Conservation (phyloP, 1,139 yeast genomes). For the Tardiomyces digboiensis region DNA sequence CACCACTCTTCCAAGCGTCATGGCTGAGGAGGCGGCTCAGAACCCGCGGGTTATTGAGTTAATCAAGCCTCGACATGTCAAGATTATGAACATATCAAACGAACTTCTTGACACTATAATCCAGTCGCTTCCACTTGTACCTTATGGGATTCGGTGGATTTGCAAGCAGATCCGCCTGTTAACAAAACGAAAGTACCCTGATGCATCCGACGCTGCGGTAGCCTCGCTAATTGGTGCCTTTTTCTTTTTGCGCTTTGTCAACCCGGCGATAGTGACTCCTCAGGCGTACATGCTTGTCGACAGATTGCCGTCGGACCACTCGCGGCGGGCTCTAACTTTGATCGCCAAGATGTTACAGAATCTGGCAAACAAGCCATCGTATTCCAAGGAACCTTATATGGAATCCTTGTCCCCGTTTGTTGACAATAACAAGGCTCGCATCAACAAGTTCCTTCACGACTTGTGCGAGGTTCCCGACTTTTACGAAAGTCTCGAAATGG, state of each 20-base stretch:
- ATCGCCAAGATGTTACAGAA: constrained; percentile 82
- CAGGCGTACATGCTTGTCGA: constrained; percentile 48
- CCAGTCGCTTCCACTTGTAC: constrained; percentile 47
- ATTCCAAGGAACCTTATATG: constrained; percentile 33
- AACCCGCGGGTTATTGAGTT: constrained; percentile 23
- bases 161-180: constrained; percentile 62
- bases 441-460: constrained; percentile 27
- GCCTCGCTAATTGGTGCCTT: constrained; percentile 61
- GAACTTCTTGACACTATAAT: constrained; percentile 55
- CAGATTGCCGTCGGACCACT: constrained; percentile 25
- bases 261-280: constrained; percentile 91
- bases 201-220: constrained; percentile 46
- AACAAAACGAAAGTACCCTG: constrained; percentile 59
- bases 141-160: constrained; percentile 64
- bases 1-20: constrained; percentile 13
- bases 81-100: constrained; percentile 39
- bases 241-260: constrained; percentile 71
- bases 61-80: constrained; percentile 23
- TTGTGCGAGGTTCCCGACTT: constrained; percentile 35
- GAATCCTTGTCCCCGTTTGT: constrained; percentile 23
- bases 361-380: constrained; percentile 55
- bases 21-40: constrained; percentile 26
- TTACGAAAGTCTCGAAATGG: constrained; percentile 33
- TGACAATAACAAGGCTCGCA: constrained; percentile 23
- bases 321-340: constrained; percentile 67